Base-by-base conservation (phyloP, 768 basidiomycete species). In the Boletus reticulatus region DNA sequence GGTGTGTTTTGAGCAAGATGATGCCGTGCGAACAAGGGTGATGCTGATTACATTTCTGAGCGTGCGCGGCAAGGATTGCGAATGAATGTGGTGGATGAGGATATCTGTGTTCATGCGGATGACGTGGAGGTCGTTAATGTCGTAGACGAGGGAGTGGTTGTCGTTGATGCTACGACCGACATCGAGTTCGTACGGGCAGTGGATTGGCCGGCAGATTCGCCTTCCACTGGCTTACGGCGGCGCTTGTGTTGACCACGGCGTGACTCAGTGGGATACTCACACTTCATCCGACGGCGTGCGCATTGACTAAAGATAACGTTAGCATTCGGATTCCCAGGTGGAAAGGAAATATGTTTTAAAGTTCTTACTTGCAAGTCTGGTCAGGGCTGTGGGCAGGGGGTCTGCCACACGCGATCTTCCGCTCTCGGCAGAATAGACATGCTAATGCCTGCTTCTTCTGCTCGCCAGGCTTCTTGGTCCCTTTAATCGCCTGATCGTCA, bases 361-460 rank as follows among this genome's bases (percentile, higher is more conserved):
- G 38, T 17, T 19, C 79, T 65, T 50, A 80, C 79, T 80, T 79
- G 79, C 79, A 80, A 9, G 76, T 71, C 52, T 66, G 68, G 50
- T 76, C 74, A 52, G 65, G 61, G 57, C 57, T 70, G 19, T 72
- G 71, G 27, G 73, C 71, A 52, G 71, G 59, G 16, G 78, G 77
- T 16, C 76, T 67, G 31, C 79, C 79, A 59, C 79, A 80, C 22
- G 77, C 77, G 61, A 80, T 80, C 67, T 80, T 80, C 57, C 79
- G 68, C 67, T 78, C 77, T 55, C 79, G 70, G 58, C 79, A 80
- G 67, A 80, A 80, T 49, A 75, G 64, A 55, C 78, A 80, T 53
- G 76, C 76, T 52, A 80, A 69, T 52, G 74, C 75, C 52, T 79
- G 77, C 67, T 78, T 78, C 67, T 76, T 75, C 66, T 76, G 71